These are phyloP conservation scores for Penicillium sp. DNA, from an alignment of 2,329 filamentous ascomycete genomes.

Conservation along the genomic window DNA sequence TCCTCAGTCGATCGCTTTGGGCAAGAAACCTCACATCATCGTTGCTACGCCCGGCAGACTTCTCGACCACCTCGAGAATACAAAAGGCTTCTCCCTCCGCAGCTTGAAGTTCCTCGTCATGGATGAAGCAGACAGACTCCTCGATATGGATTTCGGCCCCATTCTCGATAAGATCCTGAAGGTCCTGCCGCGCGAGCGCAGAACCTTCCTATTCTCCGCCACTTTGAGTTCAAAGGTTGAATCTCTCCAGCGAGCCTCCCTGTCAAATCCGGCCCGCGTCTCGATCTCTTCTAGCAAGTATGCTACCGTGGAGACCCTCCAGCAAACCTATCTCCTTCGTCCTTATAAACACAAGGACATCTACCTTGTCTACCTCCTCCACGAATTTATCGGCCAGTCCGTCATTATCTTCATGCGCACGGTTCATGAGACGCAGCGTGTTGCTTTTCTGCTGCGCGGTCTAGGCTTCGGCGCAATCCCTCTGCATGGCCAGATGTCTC, in stretches of 20 bases:
- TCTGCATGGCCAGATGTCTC: constrained; percentile 82
- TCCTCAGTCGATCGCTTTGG: constrained; percentile 75
- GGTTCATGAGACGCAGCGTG: constrained; percentile 77
- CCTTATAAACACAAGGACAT: constrained; percentile 81
- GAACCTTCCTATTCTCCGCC: constrained; percentile 85
- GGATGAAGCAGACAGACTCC: constrained; percentile 50
- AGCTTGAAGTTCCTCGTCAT: constrained; percentile 81
- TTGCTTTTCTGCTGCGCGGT: constrained; percentile 71
- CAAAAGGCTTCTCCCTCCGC: constrained; percentile 82
- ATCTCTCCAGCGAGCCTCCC: constrained; percentile 76
- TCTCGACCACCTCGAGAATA: constrained; percentile 89
- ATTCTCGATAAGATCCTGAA: constrained; percentile 89
- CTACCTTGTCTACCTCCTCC: constrained; percentile 76
- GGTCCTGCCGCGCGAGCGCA: constrained; percentile 65
- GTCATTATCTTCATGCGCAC: constrained; percentile 88
- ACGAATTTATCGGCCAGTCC: constrained; percentile 76
- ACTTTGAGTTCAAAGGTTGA: constrained; percentile 94
- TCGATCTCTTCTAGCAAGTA: constrained; percentile 75
- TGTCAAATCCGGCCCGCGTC: constrained; percentile 74
- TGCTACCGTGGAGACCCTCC: constrained; percentile 79
- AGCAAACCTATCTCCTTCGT: constrained; percentile 79
- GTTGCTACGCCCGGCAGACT: constrained; percentile 85
- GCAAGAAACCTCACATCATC: constrained; percentile 90
- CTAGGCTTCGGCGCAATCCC: constrained; percentile 87
- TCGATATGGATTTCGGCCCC: constrained; percentile 90